Evolutionary conservation across 768 basidiomycete species (phyloP).

Genomic region (Dioszegia crocea): DNA sequence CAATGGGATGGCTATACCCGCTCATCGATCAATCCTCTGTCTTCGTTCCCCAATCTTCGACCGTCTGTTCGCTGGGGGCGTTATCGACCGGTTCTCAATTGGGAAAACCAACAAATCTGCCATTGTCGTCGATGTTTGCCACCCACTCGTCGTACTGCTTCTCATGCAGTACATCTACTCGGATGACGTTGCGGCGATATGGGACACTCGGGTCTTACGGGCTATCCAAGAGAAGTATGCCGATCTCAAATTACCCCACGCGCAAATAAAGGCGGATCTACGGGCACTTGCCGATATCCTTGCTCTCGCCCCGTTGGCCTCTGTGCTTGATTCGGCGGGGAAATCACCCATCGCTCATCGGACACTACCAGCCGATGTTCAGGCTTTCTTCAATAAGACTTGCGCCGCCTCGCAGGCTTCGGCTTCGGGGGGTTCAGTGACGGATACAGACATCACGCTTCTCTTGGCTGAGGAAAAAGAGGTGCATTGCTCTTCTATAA

Average conservation of each 20-base stretch:
- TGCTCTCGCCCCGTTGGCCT: conserved; percentile 57
- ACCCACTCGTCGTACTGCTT: conserved; percentile 66
- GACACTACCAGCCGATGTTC: conserved; percentile 58
- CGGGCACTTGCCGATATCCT: conserved; percentile 59
- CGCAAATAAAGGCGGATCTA: conserved; percentile 65
- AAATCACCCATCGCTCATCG: conserved; percentile 56
- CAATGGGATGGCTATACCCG: conserved; percentile 49
- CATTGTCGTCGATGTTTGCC: conserved; percentile 56
- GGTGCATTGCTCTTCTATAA: conserved; percentile 63
- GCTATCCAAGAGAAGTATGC: conserved; percentile 53
- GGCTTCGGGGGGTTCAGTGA: neutral
- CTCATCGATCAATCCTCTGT: conserved; percentile 30
- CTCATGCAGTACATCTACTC: conserved; percentile 82
- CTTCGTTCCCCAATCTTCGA: conserved; percentile 21
- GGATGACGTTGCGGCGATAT: conserved; percentile 73
- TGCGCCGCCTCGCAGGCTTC: conserved; percentile 5
- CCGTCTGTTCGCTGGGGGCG: conserved; percentile 11
- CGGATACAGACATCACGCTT: conserved; percentile 69
- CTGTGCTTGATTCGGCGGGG: conserved; percentile 60
- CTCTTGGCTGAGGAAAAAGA: conserved; percentile 59
- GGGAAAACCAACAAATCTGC: conserved; percentile 5
- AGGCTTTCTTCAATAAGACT: conserved; percentile 54
- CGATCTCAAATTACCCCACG: conserved; percentile 34
- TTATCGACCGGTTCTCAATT: conserved; percentile 8
- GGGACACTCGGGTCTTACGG: conserved; percentile 68